Evolutionary conservation across 2,329 filamentous ascomycete genomes (phyloP), one percentile per base, ranked within the genome.

Genomic region (Fusarium burgessii): DNA sequence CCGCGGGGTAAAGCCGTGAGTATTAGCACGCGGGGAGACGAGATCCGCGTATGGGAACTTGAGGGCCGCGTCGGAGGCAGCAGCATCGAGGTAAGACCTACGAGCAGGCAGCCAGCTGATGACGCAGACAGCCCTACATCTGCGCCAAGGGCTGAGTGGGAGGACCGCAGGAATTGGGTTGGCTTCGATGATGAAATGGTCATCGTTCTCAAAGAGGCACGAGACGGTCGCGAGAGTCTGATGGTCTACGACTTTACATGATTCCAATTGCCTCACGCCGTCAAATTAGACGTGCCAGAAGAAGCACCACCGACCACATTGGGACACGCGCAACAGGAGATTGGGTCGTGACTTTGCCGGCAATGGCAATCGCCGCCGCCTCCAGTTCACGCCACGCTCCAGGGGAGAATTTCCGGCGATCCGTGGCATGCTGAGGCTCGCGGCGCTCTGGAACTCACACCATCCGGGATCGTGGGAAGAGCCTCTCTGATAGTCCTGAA

Each of bases 111-210:
- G 55, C 76, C 73, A 58, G 52, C 63, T 42, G 61, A 75, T 41
- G 67, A 70, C n/a, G 70, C 66, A 38, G 73, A 73, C 35, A 72
- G 55, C 43, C 56, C 45, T 66, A 42, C 55, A 23, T 40, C 43
- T 14, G 47, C 57, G 7, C 45, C 65, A 58, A 58, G 68, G n/a
- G 58, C 74, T 33, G 75, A 78, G 41, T 82, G 82, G 78, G 83
- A 87, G 38, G 85, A 85, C 62, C 79, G 81, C 51, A 82, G 85
- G 64, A 87, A 87, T 55, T 95, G 92, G 89, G 90, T 97, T 12
- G 93, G 93, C 0, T 97, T 97, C 76, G 94, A 97, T 76, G 93
- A 97, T 45, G 93, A 97, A 80, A 94, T 94, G 82, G 92, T 97
- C n/a, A 91, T 97, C 67, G 89, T 97, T 43, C 84, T 97, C 54